phyloP scores from a whole-genome alignment of 305 asterid species.

The Andrographis paniculata region DNA sequence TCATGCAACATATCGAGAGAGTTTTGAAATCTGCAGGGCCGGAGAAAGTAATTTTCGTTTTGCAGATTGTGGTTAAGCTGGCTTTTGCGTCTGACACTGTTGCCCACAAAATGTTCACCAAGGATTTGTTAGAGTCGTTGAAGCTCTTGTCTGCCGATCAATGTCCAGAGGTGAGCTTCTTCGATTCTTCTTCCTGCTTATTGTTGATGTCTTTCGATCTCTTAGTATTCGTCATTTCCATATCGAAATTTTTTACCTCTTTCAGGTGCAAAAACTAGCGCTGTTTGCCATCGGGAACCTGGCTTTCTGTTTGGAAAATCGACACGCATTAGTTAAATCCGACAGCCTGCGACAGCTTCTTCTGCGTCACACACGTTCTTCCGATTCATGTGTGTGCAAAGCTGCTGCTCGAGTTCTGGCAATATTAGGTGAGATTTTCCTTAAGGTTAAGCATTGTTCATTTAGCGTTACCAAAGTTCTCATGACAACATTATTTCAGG shows the following conservation, averaged over 20 bases:
- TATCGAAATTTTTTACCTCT: slow-evolving; percentile 13
- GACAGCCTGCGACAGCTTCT: slow-evolving; percentile 96
- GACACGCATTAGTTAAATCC: slow-evolving; percentile 72
- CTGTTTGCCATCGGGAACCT: slow-evolving; percentile 84
- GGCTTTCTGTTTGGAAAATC: slow-evolving; percentile 93
- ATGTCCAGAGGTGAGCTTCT: slow-evolving; percentile 75
- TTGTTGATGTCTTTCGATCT: slow-evolving; percentile 9
- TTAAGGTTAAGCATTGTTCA: no score
- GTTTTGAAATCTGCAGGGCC: slow-evolving; percentile 72
- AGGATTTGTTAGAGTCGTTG: slow-evolving; percentile 72
- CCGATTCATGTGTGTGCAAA: slow-evolving; percentile 72
- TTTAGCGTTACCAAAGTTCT: no score
- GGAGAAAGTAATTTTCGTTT: slow-evolving; percentile 77
- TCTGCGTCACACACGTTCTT: slow-evolving; percentile 69
- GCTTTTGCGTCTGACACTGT: slow-evolving; percentile 82
- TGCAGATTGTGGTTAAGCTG: slow-evolving; percentile 82
- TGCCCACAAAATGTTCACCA: slow-evolving; percentile 85
- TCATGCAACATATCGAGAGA: slow-evolving; percentile 94
- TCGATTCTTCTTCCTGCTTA: slow-evolving; percentile 19
- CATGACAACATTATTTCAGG: slow-evolving; percentile 50
- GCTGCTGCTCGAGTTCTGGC: slow-evolving; percentile 99
- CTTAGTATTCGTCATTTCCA: slow-evolving; percentile 16
- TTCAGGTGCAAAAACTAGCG: slow-evolving; percentile 89
- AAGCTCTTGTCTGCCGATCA: slow-evolving; percentile 75
- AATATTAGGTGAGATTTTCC: slow-evolving; percentile 47